Evolutionary conservation across 108 stramenopile genomes (phyloP).

Genomic region (Nitzschia sp.): DNA sequence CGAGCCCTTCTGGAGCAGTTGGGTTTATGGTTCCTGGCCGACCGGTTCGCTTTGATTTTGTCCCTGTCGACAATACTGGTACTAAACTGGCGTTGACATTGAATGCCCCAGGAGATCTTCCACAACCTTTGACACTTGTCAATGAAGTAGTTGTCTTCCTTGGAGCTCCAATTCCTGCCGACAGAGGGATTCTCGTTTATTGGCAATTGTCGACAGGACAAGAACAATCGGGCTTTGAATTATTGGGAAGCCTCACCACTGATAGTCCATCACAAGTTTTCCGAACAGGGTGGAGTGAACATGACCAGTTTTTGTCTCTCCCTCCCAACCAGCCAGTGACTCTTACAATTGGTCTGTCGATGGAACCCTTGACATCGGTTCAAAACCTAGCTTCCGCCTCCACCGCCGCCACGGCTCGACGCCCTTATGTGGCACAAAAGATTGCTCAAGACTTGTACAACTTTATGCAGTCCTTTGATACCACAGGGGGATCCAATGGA

Average conservation of each 20-base stretch:
- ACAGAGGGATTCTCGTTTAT: constrained; percentile 71
- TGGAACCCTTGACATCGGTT: constrained; percentile 70
- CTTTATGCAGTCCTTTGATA: constrained; percentile 78
- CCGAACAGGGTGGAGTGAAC: constrained; percentile 75
- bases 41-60: constrained; percentile 73
- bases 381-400: constrained; percentile 47
- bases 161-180: constrained; percentile 30
- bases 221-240: constrained; percentile 67
- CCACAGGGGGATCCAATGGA: constrained; percentile 39
- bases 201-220: constrained; percentile 51
- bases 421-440: constrained; percentile 78
- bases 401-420: constrained; percentile 9
- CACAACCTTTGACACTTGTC: constrained; percentile 51
- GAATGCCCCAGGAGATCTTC: constrained; percentile 50
- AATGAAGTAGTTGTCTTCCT: constrained; percentile 77
- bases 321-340: constrained; percentile 32
- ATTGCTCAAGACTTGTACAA: constrained; percentile 79
- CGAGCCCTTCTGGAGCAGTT: constrained; percentile 26
- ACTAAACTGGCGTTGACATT: constrained; percentile 64
- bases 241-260: constrained; percentile 60
- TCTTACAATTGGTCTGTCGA: constrained; percentile 69
- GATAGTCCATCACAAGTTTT: constrained; percentile 65
- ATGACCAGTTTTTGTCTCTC: constrained; percentile 54
- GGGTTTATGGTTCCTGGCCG: constrained; percentile 69
- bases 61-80: constrained; percentile 55